These are phyloP conservation scores for Clonostachys sp. DNA, from an alignment of 2,329 filamentous ascomycete species.

Conservation along the genomic window DNA sequence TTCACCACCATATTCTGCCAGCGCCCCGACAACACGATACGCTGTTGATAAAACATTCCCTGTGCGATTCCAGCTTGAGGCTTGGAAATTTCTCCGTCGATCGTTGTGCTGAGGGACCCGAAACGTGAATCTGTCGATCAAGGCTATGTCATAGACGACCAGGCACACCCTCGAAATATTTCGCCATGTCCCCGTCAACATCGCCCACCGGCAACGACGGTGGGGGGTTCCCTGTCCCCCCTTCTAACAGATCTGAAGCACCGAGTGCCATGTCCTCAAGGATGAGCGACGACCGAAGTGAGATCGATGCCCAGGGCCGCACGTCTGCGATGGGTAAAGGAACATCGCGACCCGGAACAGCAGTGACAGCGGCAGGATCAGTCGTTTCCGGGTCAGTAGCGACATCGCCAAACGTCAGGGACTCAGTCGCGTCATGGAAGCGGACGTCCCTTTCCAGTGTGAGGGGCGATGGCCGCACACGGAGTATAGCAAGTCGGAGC, in stretches of 20 bases:
- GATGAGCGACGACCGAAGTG: conserved; percentile 1
- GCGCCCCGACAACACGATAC: background rate
- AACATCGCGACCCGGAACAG: conserved; percentile 12
- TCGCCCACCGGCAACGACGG: background rate
- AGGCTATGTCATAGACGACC: background rate
- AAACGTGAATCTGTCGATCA: background rate
- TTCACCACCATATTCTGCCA: background rate
- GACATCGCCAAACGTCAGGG: conserved; percentile 1
- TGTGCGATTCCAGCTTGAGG: too few species aligned
- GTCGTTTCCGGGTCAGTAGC: conserved; percentile 1
- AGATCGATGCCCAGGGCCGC: conserved; percentile 3
- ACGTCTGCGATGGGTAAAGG: conserved; percentile 8
- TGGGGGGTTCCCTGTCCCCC: background rate
- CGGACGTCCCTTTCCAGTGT: conserved; percentile 44
- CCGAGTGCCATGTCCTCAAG: conserved; percentile 3
- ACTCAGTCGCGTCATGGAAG: conserved; percentile 8
- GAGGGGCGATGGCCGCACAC: background rate
- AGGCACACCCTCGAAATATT: background rate
- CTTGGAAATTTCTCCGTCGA: too few species aligned
- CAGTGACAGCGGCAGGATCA: conserved; percentile 7
- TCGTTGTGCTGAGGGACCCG: background rate
- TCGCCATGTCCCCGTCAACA: background rate
- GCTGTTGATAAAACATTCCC: too few species aligned
- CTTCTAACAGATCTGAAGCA: background rate
- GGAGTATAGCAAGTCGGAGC: conserved; percentile 61